phyloP scores from a whole-genome alignment of 306 rosid species.

The Dalbergia oliveri region DNA sequence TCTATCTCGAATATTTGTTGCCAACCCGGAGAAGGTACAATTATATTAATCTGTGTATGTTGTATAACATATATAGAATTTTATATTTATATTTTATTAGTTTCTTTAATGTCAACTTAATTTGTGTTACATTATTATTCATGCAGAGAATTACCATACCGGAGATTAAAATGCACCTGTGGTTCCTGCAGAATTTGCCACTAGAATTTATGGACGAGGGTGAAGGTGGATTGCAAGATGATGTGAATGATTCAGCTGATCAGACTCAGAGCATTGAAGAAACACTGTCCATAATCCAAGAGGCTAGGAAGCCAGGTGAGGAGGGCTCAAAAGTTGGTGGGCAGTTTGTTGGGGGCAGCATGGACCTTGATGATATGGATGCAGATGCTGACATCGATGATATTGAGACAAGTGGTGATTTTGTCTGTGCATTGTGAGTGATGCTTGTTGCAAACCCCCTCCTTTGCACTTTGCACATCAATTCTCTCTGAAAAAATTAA shows the following conservation, averaged over 20 bases:
- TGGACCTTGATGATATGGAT: conserved; percentile 90
- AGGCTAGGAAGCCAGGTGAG: conserved; percentile 67
- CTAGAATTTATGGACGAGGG: conserved; percentile 70
- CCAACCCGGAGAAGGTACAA: conserved; percentile 85
- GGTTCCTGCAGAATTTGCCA: conserved; percentile 83
- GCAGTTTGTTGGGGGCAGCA: conserved; percentile 74
- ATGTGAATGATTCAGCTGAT: conserved; percentile 42
- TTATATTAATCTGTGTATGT: not conserved
- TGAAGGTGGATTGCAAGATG: conserved; percentile 41
- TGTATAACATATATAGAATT: not conserved
- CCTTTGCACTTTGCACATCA: conserved; percentile 31
- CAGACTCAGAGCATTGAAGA: conserved; percentile 69
- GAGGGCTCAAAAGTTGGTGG: conserved; percentile 71
- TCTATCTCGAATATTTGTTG: conserved; percentile 82
- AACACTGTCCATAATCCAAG: conserved; percentile 74
- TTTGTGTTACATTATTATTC: not conserved
- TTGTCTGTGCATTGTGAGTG: conserved; percentile 78
- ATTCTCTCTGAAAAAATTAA: conserved; percentile 46
- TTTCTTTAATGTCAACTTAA: not conserved
- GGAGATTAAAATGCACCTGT: conserved; percentile 77
- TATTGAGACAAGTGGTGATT: conserved; percentile 88
- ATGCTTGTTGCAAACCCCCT: not conserved
- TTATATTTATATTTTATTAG: not conserved
- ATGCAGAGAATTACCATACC: conserved; percentile 89
- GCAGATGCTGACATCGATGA: conserved; percentile 87